These are phyloP conservation scores for Candida sp. DNA, from an alignment of 1,139 yeast species.

Conservation along the genomic window DNA sequence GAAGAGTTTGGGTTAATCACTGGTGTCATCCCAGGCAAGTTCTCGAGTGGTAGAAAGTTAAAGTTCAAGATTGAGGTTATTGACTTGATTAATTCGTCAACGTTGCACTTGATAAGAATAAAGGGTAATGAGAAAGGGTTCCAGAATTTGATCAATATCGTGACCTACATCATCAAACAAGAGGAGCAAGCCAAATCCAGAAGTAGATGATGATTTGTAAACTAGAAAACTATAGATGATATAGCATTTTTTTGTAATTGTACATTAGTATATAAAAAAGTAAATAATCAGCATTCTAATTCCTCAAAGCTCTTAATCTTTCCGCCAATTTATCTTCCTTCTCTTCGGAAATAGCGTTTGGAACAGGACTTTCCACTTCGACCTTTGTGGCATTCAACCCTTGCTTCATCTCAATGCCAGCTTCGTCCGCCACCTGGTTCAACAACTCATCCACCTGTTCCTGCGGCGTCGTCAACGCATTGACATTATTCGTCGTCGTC, in stretches of 20 bases:
- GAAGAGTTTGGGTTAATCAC: slow-evolving; percentile 48
- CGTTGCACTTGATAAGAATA: slow-evolving; percentile 56
- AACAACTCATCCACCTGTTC: slow-evolving; percentile 93
- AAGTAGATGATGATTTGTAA: background rate
- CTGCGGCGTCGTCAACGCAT: slow-evolving; percentile 90
- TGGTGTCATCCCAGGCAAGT: slow-evolving; percentile 53
- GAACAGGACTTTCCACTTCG: slow-evolving; percentile 46
- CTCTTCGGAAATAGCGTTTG: slow-evolving; percentile 57
- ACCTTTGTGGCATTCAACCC: slow-evolving; percentile 64
- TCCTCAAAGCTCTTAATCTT: slow-evolving; percentile 76
- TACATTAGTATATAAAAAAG: background rate
- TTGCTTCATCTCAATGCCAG: slow-evolving; percentile 93
- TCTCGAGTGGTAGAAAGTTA: slow-evolving; percentile 51
- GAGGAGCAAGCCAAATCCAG: slow-evolving; percentile 31
- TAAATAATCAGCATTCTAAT: slow-evolving; percentile 5
- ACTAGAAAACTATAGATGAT: background rate
- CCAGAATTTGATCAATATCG: slow-evolving; percentile 56
- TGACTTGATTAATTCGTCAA: slow-evolving; percentile 45
- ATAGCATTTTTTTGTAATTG: background rate
- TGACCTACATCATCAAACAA: slow-evolving; percentile 38
- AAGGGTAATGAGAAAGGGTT: slow-evolving; percentile 77
- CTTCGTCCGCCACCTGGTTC: slow-evolving; percentile 97
- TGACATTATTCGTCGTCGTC: slow-evolving; percentile 85
- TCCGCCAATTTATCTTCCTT: slow-evolving; percentile 91
- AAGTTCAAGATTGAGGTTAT: slow-evolving; percentile 51